Conservation (phyloP, 805 yeast species). For the Hanseniaspora pseudoguilliermondii region DNA sequence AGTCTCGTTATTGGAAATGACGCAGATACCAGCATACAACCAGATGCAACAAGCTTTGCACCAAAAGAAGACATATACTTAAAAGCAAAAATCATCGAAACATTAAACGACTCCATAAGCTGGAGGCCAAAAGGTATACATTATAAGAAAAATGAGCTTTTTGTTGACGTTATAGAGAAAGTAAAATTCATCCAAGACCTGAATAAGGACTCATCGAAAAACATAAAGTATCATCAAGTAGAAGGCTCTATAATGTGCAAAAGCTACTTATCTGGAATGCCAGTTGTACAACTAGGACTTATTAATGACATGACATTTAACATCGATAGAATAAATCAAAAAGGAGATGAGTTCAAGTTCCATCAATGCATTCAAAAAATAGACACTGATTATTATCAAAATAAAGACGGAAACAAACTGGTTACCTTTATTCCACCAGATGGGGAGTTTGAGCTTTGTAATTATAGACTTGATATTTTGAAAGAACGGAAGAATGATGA, state of each 20-base stretch:
- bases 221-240: conserved; percentile 51
- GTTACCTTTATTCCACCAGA: conserved; percentile 83
- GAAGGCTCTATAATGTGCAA: conserved; percentile 61
- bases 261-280: conserved; percentile 84
- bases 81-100: conserved; percentile 61
- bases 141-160: conserved; percentile 81
- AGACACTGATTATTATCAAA: conserved; percentile 24
- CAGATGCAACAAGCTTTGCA: neutral
- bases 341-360: conserved; percentile 58
- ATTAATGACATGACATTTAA: conserved; percentile 47
- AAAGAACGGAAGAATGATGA: neutral
- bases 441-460: conserved; percentile 57
- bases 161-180: conserved; percentile 70
- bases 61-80: conserved; percentile 31
- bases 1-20: neutral
- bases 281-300: conserved; percentile 54
- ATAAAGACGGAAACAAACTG: conserved; percentile 39
- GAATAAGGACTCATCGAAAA: conserved; percentile 34
- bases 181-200: conserved; percentile 56
- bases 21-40: neutral
- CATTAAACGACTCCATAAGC: conserved; percentile 64
- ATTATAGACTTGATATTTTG: conserved; percentile 26
- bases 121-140: conserved; percentile 90
- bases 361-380: conserved; percentile 73
- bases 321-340: conserved; percentile 25